Base-by-base conservation (phyloP, 768 basidiomycete species). In the Lentinula guzmanii region DNA sequence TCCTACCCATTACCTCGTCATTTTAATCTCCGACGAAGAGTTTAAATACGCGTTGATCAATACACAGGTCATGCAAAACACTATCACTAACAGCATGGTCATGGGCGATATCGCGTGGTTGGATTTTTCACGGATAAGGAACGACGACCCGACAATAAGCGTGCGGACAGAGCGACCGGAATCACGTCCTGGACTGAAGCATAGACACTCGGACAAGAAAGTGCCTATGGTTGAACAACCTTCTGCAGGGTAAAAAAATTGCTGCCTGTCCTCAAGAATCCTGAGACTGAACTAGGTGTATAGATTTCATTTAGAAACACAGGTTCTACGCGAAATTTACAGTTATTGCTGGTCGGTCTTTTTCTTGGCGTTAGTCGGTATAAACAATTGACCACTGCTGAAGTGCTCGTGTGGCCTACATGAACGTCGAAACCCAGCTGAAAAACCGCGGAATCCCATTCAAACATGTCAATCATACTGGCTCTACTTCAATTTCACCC, bases 391-490 rank as follows among this genome's bases (percentile, higher is more conserved):
- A 46, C 18, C 16, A 11, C 39, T 16, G 51, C 31, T 5, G 39
- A 62, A 95, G 93, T 68, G 94, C 93, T 10, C 89, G 93, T 16
- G 91, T 95, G 16, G 89, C 93, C n/a, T 91, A 91, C 68, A 89
- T 86, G 65, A 91, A 87, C 67, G 86, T 98, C 58, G 93, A 97
- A 72, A 79, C 84, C 50, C 94, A 96, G 70, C 84, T 97, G 71
- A 93, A 94, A 71, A 73, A 85, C 21, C 88, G 90, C 33, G 81
- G 81, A 24, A 95, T 96, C 55, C 87, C 88, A 0, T 93, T 86
- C 68, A 85, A 79, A 2, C 83, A 90, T 53, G 87, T 94, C 68
- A 86, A 84, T 64, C 87, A 91, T 37, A 70, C 79, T 11, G 41
- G 41, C 41, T 43, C 41, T 10, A 73, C 70, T 50, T 67, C 75